phyloP scores from a whole-genome alignment of 1,284 basidiomycete species.

The Leccinum fallax region DNA sequence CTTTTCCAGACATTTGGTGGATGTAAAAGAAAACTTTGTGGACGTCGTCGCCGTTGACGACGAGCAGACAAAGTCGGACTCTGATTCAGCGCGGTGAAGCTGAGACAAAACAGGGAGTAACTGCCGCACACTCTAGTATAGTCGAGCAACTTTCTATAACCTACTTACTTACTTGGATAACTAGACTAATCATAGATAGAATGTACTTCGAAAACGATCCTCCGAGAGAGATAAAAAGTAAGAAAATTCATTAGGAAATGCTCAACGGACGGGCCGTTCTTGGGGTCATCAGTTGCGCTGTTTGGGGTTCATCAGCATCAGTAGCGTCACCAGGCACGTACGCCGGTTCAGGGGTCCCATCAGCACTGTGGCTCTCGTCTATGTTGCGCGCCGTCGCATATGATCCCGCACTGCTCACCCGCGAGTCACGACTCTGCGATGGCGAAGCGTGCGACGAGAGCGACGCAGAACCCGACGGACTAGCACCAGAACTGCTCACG shows the following conservation, averaged over 20 bases:
- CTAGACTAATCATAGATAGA: neutral
- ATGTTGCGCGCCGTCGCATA: constrained; percentile 13
- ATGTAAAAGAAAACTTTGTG: constrained; percentile 3
- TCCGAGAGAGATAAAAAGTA: too few species aligned
- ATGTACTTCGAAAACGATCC: too few species aligned
- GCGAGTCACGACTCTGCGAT: constrained; percentile 10
- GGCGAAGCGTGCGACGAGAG: constrained; percentile 1
- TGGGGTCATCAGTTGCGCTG: constrained; percentile 21
- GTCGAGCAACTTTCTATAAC: too few species aligned
- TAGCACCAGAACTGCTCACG: neutral
- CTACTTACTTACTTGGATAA: constrained; percentile 1
- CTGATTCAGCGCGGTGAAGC: constrained; percentile 3
- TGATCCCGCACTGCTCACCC: constrained; percentile 15
- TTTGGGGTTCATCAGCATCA: constrained; percentile 15
- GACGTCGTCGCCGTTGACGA: constrained; percentile 28
- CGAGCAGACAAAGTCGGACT: constrained; percentile 17
- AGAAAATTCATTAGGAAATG: neutral
- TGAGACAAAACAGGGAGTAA: constrained; percentile 28
- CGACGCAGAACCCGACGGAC: constrained; percentile 1
- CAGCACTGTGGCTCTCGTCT: neutral
- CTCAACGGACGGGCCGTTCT: constrained; percentile 19
- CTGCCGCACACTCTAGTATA: too few species aligned
- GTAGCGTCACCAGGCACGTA: constrained; percentile 5
- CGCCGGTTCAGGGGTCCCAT: neutral
- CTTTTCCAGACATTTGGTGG: constrained; percentile 67